Evolutionary conservation across 2,329 filamentous ascomycete species (phyloP).

Genomic region (Didymella lethalis): DNA sequence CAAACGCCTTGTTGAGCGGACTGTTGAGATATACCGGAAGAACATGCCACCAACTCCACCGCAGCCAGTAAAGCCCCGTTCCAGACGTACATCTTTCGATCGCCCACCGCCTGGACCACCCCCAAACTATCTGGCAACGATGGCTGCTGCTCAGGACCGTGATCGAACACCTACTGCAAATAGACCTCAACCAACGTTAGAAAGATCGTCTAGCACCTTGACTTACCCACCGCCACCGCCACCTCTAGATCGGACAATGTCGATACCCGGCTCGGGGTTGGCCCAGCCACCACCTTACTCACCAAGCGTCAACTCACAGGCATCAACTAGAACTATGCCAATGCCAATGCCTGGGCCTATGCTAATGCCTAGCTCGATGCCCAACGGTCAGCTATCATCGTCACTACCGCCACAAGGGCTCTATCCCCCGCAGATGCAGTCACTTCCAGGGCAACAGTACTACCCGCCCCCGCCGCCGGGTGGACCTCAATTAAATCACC

Average conservation of each 20-base stretch:
- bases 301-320: constrained; percentile 22
- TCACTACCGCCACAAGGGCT: constrained; percentile 15
- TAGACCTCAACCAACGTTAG: constrained; percentile 30
- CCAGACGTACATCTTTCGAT: constrained; percentile 35
- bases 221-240: constrained; percentile 29
- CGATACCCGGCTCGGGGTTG: constrained; percentile 33
- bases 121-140: constrained; percentile 10
- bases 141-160: constrained; percentile 27
- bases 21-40: constrained; percentile 48
- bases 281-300: constrained; percentile 22
- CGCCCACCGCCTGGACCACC: constrained; percentile 24
- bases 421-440: constrained; percentile 15
- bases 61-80: constrained; percentile 23
- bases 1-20: constrained; percentile 49
- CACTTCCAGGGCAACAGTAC: constrained; percentile 4
- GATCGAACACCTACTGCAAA: constrained; percentile 36
- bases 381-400: constrained; percentile 17
- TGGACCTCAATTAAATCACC: constrained; percentile 11
- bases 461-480: constrained; percentile 17
- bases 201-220: constrained; percentile 33
- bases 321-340: constrained; percentile 26
- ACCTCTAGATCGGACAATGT: constrained; percentile 38
- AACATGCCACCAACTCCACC: constrained; percentile 29
- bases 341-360: constrained; percentile 15
- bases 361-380: constrained; percentile 6